Conservation (phyloP, 108 stramenopile genomes). For the Cylindrotheca fusiformis region DNA sequence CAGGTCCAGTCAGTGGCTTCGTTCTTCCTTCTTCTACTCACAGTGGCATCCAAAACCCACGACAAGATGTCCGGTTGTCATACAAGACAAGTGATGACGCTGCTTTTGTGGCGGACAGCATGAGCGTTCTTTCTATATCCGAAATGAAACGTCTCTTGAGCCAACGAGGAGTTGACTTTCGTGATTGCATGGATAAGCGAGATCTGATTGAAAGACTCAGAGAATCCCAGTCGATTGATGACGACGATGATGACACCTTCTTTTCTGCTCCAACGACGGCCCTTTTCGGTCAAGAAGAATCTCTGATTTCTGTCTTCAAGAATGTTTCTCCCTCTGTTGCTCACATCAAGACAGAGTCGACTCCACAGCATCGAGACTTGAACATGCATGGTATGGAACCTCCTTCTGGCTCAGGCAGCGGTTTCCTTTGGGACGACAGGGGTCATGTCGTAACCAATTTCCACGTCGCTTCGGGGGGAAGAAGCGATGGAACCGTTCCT, state of each 20-base stretch:
- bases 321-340: conserved; percentile 59
- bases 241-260: not conserved
- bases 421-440: conserved; percentile 68
- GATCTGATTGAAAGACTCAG: conserved; percentile 60
- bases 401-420: conserved; percentile 61
- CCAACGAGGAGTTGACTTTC: conserved; percentile 70
- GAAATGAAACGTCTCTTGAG: conserved; percentile 68
- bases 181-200: conserved; percentile 71
- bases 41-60: not conserved
- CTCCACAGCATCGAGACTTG: conserved; percentile 7
- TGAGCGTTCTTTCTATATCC: conserved; percentile 42
- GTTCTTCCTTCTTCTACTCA: not conserved
- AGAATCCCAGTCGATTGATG: not conserved
- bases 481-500: conserved; percentile 14
- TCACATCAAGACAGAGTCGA: conserved; percentile 47
- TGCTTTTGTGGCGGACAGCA: not conserved
- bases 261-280: not conserved
- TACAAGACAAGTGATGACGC: not conserved
- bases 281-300: conserved; percentile 42
- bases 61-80: not conserved
- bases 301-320: conserved; percentile 49
- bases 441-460: conserved; percentile 89
- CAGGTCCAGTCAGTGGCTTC: not conserved
- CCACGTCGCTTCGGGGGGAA: conserved; percentile 29
- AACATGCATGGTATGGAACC: conserved; percentile 34